Evolutionary conservation across 2,329 filamentous ascomycete species (phyloP), one percentile per base, ranked within the genome.

Genomic region (Monosporascus ibericus): DNA sequence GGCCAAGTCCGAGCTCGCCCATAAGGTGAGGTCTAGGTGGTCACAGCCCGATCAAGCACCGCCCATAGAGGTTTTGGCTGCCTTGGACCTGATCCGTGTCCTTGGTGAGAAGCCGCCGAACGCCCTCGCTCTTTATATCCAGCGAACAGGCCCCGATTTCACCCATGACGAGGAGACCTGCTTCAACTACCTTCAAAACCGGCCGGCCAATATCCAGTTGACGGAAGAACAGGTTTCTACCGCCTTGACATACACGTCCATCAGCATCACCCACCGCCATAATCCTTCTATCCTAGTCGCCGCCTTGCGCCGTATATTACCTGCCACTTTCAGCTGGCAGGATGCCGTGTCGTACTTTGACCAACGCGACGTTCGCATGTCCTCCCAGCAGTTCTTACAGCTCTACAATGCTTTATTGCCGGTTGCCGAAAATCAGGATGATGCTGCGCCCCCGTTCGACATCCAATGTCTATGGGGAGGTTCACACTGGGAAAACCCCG

Each of bases 391-490:
- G 59, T 96, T 99, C 59, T 72, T 94, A 40, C 80, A 81, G 14
- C 75, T 99, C 3, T 96, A 94, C 72, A 81, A 87, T 51, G 87
- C 89, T 5, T 74, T 99, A 27, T 73, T 91, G 17, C 85, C 86
- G 1, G 76, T 94, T 51, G 88, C 91, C 2, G 62, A 66, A 51
- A 69, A 73, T 7, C 73, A 74, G 50, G 75, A 79, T n/a, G 70
- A 75, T 9, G 75, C 81, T 47, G 73, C 79, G 17, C 75, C 57
- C 6, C 49, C 75, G 25, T 84, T 97, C 61, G 90, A 96, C 65
- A 87, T 99, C 44, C 91, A 96, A 67, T 80, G 79, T 39, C 75
- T 99, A 22, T 97, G 94, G 92, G 92, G 92, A 53, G 92, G 92
- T 7, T 55, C 61, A 63, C 76, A 82, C 56, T 99, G 95, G 92